Percentiles rank a stretch among this genome's conserved stretches.
Conservation (phyloP, 768 basidiomycete species). For the Lactarius sanguifluus region DNA sequence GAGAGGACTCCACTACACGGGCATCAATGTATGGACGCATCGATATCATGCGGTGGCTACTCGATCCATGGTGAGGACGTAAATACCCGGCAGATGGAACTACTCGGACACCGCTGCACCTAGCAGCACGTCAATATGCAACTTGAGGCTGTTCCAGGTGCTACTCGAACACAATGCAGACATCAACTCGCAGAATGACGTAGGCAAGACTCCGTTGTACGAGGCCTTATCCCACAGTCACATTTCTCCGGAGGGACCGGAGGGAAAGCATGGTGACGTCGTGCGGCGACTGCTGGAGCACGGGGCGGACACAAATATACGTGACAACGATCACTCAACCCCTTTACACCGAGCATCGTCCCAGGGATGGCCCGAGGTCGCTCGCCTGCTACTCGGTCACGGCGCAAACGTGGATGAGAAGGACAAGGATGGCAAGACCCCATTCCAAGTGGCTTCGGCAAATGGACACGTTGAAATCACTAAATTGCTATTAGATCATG, state of each 20-base stretch:
- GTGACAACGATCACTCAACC: neutral
- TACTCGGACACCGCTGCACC: neutral
- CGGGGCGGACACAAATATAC: neutral
- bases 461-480: neutral
- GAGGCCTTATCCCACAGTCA: fast-evolving
- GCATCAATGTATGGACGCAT: neutral
- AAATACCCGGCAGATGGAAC: neutral
- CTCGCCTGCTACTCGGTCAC: neutral
- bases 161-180: neutral
- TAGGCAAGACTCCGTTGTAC: neutral
- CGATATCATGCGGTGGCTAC: neutral
- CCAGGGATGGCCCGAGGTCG: neutral
- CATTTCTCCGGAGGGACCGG: neutral
- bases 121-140: neutral
- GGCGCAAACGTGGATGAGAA: neutral
- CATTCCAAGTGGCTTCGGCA: neutral
- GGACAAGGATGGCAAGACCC: neutral
- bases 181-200: neutral
- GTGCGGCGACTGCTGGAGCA: neutral
- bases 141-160: neutral
- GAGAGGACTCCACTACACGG: neutral
- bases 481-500: neutral
- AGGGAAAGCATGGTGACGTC: neutral
- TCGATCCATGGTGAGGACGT: neutral
- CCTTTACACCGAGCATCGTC: neutral